Evolutionary conservation across 2,329 filamentous ascomycete genomes (phyloP).

Genomic region (Neonectria faginata): DNA sequence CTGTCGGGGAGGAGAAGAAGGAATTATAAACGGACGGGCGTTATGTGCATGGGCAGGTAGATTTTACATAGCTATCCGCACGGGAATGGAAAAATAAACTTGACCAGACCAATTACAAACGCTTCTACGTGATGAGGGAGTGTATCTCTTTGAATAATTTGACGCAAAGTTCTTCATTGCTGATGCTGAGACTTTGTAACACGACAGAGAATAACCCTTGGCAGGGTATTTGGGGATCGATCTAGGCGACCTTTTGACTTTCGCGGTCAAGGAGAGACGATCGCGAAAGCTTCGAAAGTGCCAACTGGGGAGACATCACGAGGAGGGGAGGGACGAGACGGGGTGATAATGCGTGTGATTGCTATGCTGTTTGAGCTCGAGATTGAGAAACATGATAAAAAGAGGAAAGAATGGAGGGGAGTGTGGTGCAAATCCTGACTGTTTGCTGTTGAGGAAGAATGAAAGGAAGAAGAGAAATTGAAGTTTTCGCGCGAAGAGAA

Average conservation of each 20-base stretch:
- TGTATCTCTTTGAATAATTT: constrained; percentile 82
- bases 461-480: constrained; percentile 30
- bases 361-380: constrained; percentile 29
- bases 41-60: neutral
- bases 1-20: constrained; percentile 59
- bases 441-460: constrained; percentile 17
- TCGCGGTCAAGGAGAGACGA: constrained; percentile 75
- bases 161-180: constrained; percentile 89
- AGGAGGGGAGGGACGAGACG: neutral
- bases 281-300: constrained; percentile 95
- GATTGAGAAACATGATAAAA: neutral
- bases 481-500: constrained; percentile 21
- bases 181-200: constrained; percentile 85
- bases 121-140: constrained; percentile 39
- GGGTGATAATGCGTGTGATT: constrained; percentile 21
- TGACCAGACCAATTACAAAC: constrained; percentile 3
- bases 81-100: constrained; percentile 18
- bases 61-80: constrained; percentile 25
- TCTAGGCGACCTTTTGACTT: constrained; percentile 93
- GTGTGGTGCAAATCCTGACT: neutral
- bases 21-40: constrained; percentile 57
- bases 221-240: constrained; percentile 80
- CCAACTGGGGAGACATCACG: constrained; percentile 56
- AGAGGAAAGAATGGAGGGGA: neutral
- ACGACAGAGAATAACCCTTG: constrained; percentile 92